These are phyloP conservation scores for Suillus lakei DNA, from an alignment of 768 basidiomycete genomes.

Conservation along the genomic window DNA sequence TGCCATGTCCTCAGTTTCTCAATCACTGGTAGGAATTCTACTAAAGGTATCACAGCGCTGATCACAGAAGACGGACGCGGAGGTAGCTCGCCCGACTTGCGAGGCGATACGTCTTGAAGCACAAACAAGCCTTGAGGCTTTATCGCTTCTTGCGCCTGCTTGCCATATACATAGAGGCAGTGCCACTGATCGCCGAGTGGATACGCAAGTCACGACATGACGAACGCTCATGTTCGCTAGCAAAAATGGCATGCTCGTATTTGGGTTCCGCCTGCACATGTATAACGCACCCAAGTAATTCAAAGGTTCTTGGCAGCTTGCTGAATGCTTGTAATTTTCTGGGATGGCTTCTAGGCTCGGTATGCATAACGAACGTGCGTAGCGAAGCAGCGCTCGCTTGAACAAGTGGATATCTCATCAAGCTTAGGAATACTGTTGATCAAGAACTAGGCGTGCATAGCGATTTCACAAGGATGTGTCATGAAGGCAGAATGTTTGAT, in stretches of 20 bases:
- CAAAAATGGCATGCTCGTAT: background rate
- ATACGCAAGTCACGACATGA: background rate
- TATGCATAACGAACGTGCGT: background rate
- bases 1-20: background rate
- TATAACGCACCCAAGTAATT: slow-evolving; percentile 5
- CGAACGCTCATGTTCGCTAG: background rate
- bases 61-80: background rate
- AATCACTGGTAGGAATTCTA: background rate
- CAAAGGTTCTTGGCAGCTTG: background rate
- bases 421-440: background rate
- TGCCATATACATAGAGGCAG: background rate
- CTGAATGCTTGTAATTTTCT: background rate
- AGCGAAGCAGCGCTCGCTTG: background rate
- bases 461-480: background rate
- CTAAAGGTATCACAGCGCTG: background rate
- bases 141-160: background rate
- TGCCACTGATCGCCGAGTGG: slow-evolving; percentile 2
- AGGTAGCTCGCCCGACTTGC: background rate
- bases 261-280: background rate
- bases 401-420: background rate
- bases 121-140: background rate
- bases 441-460: background rate
- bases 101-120: background rate
- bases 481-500: background rate
- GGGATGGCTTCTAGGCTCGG: background rate